phyloP scores from a whole-genome alignment of 2,329 filamentous ascomycete species.

The Beauveria pseudobassiana region DNA sequence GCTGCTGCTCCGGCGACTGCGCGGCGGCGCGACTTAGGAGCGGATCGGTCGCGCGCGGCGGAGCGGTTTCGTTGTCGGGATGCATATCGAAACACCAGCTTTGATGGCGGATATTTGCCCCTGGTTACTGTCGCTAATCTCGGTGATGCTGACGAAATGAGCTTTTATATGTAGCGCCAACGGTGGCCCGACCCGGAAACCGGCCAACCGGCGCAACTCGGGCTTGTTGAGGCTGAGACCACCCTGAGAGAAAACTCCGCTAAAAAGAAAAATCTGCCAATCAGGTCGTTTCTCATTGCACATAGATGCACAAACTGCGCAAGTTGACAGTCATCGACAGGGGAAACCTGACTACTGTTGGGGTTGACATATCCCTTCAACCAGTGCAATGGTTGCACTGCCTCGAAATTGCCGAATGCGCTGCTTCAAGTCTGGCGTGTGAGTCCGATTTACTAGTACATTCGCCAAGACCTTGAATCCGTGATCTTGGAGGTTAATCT shows the following conservation, averaged over 20 bases:
- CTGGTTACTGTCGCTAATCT: not conserved
- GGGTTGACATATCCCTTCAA: not conserved
- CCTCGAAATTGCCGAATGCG: too few species aligned
- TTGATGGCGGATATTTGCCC: not conserved
- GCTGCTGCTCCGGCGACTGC: not conserved
- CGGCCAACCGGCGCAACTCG: not conserved
- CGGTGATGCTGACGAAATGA: too few species aligned
- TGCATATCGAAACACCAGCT: not conserved
- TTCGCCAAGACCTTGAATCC: too few species aligned
- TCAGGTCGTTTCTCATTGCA: not conserved
- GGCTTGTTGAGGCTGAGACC: not conserved
- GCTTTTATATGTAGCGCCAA: not conserved
- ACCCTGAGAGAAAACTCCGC: not conserved
- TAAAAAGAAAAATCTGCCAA: not conserved
- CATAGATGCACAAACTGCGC: not conserved
- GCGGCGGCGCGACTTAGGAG: not conserved
- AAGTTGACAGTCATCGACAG: not conserved
- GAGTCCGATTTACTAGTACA: too few species aligned
- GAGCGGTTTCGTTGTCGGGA: not conserved
- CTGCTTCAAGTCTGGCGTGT: too few species aligned
- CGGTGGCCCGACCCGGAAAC: conserved; percentile 6
- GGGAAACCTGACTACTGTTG: too few species aligned
- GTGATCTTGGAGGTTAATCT: too few species aligned
- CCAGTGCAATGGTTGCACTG: too few species aligned
- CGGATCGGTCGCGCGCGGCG: not conserved